Conservation (phyloP, 73 alveolate genomes). For the Paramecium sonneborni region DNA sequence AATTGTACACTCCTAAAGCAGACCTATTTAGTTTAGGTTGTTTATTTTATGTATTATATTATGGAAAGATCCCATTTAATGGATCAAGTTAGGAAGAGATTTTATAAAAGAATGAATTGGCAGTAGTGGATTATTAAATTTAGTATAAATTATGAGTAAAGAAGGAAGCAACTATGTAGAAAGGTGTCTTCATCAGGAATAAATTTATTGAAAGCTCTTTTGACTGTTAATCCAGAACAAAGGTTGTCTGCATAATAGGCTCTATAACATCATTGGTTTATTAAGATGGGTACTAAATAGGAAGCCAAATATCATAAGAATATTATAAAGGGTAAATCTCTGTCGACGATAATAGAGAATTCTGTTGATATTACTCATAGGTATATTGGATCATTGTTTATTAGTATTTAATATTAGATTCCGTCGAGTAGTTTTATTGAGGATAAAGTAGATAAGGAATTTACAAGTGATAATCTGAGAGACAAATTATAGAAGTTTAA, state of each 20-base stretch:
- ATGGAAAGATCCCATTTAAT: slow-evolving; percentile 57
- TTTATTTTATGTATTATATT: neutral
- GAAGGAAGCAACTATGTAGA: neutral
- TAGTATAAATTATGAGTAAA: slow-evolving; percentile 2
- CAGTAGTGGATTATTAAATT: neutral
- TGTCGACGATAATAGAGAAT: slow-evolving; percentile 46
- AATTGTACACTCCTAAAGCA: slow-evolving; percentile 17
- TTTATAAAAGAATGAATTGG: neutral
- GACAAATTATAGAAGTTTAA: slow-evolving; percentile 26
- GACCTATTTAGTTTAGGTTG: slow-evolving; percentile 53
- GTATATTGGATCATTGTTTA: neutral
- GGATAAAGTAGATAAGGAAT: slow-evolving; percentile 52
- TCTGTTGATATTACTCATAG: slow-evolving; percentile 48
- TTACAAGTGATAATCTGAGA: neutral
- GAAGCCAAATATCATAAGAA: neutral
- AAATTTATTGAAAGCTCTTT: slow-evolving; percentile 20
- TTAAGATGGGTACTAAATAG: slow-evolving; percentile 8
- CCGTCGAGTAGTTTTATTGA: neutral
- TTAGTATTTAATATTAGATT: neutral
- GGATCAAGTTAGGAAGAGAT: slow-evolving; percentile 34
- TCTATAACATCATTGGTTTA: slow-evolving; percentile 62
- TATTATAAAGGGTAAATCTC: slow-evolving; percentile 12
- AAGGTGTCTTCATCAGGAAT: slow-evolving; percentile 51
- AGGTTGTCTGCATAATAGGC: slow-evolving; percentile 58
- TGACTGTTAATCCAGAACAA: slow-evolving; percentile 50